Evolutionary conservation across 148 eudicot genomes (phyloP).

Genomic region (Euryodendron excelsum): DNA sequence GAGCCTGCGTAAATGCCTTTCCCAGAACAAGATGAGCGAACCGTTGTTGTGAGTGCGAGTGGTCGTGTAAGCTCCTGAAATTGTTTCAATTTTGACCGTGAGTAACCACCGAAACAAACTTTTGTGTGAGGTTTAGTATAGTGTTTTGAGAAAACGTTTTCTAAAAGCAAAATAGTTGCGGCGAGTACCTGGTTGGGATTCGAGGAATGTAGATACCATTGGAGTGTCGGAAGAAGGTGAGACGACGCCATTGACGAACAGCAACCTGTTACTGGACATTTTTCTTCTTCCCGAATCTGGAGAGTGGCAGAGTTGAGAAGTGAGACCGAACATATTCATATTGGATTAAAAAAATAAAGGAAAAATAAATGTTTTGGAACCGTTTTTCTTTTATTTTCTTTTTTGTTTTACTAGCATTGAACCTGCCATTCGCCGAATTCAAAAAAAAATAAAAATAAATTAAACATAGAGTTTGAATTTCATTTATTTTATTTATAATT

Average conservation of each 20-base stretch:
- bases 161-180: not conserved
- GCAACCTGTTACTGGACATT: constrained; percentile 42
- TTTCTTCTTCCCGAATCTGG: not conserved
- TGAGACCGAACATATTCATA: no score
- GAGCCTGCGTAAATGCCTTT: constrained; percentile 67
- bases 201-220: constrained; percentile 61
- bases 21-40: constrained; percentile 63
- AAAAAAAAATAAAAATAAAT: no score
- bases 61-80: constrained; percentile 92
- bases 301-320: not conserved
- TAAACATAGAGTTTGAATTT: no score
- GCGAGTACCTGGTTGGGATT: constrained; percentile 58
- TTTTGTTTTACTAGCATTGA: no score
- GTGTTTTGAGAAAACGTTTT: no score
- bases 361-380: no score
- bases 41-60: constrained; percentile 76
- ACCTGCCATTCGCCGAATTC: no score
- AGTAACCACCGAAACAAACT: not conserved
- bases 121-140: no score
- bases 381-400: no score
- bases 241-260: constrained; percentile 58
- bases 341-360: no score
- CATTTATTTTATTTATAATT: no score
- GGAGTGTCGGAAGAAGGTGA: constrained; percentile 43
- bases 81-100: not conserved